Conservation (phyloP, 2,329 filamentous ascomycete genomes). For the Massarina eburnea region DNA sequence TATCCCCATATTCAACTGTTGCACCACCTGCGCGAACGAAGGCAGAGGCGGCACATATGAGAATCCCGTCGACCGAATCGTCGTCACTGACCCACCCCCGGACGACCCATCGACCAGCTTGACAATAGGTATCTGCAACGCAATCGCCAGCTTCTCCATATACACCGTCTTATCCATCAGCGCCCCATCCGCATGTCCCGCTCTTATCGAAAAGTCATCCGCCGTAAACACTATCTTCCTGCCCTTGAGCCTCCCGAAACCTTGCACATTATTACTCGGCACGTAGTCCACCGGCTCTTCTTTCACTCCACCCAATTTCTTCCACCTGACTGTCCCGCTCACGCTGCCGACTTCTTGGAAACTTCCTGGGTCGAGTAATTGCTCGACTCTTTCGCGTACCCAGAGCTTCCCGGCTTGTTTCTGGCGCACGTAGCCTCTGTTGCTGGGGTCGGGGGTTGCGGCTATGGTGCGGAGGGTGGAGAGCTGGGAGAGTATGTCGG, state of each 20-base stretch:
- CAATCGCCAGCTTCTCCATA: constrained; percentile 62
- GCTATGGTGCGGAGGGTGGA: constrained; percentile 55
- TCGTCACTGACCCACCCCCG: constrained; percentile 64
- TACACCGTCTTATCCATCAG: constrained; percentile 61
- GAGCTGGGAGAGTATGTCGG: constrained; percentile 63
- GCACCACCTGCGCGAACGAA: constrained; percentile 55
- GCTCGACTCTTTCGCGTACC: constrained; percentile 63
- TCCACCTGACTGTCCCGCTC: constrained; percentile 62
- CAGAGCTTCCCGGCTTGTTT: constrained; percentile 66
- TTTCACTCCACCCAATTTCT: constrained; percentile 46
- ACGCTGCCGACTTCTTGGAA: constrained; percentile 64
- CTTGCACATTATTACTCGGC: constrained; percentile 66
- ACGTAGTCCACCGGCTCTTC: constrained; percentile 56
- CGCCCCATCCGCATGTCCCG: constrained; percentile 65
- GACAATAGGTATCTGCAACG: constrained; percentile 60
- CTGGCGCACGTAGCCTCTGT: constrained; percentile 63
- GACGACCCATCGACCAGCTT: constrained; percentile 67
- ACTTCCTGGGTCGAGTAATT: constrained; percentile 58
- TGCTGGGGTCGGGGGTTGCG: constrained; percentile 55
- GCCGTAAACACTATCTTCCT: constrained; percentile 62
- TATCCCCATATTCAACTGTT: constrained; percentile 64
- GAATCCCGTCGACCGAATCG: constrained; percentile 57
- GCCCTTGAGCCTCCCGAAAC: constrained; percentile 55
- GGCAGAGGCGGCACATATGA: constrained; percentile 62
- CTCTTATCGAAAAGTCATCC: constrained; percentile 65